Conservation (phyloP, 2,329 filamentous ascomycete genomes). For the Didymella pinodella region DNA sequence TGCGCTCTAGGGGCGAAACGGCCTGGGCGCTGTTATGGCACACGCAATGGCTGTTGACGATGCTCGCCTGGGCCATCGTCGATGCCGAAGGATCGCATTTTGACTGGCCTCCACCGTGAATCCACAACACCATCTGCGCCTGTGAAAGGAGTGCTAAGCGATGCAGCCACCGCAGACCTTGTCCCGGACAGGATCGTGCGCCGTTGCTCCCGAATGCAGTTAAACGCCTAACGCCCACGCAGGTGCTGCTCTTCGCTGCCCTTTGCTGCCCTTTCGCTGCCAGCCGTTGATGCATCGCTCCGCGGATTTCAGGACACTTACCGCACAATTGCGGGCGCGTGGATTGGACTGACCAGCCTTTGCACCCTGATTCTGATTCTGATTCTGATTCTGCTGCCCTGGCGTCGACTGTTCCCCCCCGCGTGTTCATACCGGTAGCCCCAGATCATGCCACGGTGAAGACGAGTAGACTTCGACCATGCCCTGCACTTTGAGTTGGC, state of each 20-base stretch:
- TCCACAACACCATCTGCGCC: slow-evolving; percentile 12
- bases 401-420: background rate
- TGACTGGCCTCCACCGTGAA: slow-evolving; percentile 11
- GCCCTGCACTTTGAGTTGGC: slow-evolving; percentile 24
- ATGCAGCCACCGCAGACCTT: background rate
- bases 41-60: slow-evolving; percentile 8
- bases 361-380: background rate
- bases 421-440: slow-evolving; percentile 3
- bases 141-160: slow-evolving; percentile 14
- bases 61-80: slow-evolving; percentile 13
- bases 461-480: slow-evolving; percentile 20
- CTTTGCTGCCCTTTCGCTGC: background rate
- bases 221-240: slow-evolving; percentile 6
- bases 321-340: slow-evolving; percentile 9
- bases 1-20: slow-evolving; percentile 5
- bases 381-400: slow-evolving; percentile 5
- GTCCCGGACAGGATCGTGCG: slow-evolving; percentile 17
- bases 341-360: background rate
- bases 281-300: background rate
- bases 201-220: slow-evolving; percentile 2
- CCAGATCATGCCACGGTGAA: slow-evolving; percentile 25
- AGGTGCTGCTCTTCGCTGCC: background rate
- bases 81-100: slow-evolving; percentile 18
- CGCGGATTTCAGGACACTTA: slow-evolving; percentile 18
- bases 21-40: background rate